Percentiles rank a stretch among this genome's conserved stretches.
phyloP scores from a whole-genome alignment of 352 stramenopile genomes.

The Phytophthora hybrid region DNA sequence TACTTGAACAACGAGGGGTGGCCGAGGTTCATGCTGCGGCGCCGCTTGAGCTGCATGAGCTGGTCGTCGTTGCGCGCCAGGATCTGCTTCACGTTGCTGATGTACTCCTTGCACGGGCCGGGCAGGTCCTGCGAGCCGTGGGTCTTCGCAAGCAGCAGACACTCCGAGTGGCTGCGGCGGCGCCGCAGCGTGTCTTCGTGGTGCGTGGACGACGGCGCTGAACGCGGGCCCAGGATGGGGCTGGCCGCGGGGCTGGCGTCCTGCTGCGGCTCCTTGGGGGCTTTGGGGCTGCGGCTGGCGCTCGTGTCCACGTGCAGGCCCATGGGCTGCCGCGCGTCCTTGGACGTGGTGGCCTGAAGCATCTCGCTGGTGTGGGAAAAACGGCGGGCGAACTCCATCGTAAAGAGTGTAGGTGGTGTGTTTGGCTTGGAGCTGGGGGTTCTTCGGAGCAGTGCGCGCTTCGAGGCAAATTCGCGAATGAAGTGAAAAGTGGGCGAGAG shows the following conservation, averaged over 20 bases:
- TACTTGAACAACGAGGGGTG: slow-evolving; percentile 65
- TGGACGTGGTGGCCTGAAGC: slow-evolving; percentile 35
- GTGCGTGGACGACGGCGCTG: slow-evolving; percentile 45
- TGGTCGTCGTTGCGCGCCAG: slow-evolving; percentile 73
- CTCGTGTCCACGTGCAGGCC: slow-evolving; percentile 65
- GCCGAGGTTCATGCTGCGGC: slow-evolving; percentile 70
- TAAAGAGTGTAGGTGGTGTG: slow-evolving; percentile 21
- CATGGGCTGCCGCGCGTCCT: slow-evolving; percentile 36
- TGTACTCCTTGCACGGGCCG: slow-evolving; percentile 85
- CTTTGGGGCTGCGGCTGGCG: slow-evolving; percentile 40
- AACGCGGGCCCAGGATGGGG: slow-evolving; percentile 31
- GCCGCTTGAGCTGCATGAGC: slow-evolving; percentile 53
- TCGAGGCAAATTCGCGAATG: slow-evolving; percentile 52
- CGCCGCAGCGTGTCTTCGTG: slow-evolving; percentile 55
- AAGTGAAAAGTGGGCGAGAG: slow-evolving; percentile 18
- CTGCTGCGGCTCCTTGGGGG: slow-evolving; percentile 31
- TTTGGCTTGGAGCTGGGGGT: slow-evolving; percentile 9
- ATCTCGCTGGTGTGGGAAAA: slow-evolving; percentile 48
- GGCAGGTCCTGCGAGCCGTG: slow-evolving; percentile 62
- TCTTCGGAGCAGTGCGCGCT: slow-evolving; percentile 24
- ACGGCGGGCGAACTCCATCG: slow-evolving; percentile 51
- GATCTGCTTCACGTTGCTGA: slow-evolving; percentile 87
- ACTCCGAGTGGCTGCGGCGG: slow-evolving; percentile 84
- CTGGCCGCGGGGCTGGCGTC: slow-evolving; percentile 28
- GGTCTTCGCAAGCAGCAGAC: slow-evolving; percentile 75